phyloP scores from a whole-genome alignment of 1,284 basidiomycete genomes.

The Malassezia psittaci region DNA sequence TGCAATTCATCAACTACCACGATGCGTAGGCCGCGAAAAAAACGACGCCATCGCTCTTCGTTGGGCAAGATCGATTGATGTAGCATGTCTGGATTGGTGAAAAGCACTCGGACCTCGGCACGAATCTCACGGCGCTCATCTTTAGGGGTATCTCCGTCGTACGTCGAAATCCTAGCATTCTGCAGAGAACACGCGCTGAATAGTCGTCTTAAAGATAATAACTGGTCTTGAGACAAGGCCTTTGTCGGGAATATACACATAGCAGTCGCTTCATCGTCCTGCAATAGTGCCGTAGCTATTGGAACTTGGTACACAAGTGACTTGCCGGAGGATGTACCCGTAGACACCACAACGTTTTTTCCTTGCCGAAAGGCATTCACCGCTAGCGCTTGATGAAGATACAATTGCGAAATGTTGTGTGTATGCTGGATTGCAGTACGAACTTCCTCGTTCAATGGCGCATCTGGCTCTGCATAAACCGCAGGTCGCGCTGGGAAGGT shows the following conservation, averaged over 20 bases:
- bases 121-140: constrained; percentile 52
- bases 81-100: constrained; percentile 63
- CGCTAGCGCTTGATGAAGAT: constrained; percentile 68
- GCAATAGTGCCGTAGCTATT: constrained; percentile 60
- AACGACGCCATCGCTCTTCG: constrained; percentile 74
- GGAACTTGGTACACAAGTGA: constrained; percentile 71
- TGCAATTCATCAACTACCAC: constrained; percentile 77
- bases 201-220: constrained; percentile 50
- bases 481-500: constrained; percentile 29
- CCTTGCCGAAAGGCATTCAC: constrained; percentile 60
- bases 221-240: constrained; percentile 84
- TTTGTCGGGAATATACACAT: constrained; percentile 86
- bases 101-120: constrained; percentile 49
- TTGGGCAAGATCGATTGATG: constrained; percentile 74
- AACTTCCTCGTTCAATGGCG: constrained; percentile 50
- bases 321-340: constrained; percentile 81
- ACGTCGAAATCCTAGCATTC: constrained; percentile 61
- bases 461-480: constrained; percentile 25
- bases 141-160: constrained; percentile 76
- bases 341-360: constrained; percentile 74
- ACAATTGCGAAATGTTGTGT: constrained; percentile 60
- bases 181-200: constrained; percentile 59
- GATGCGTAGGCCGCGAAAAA: constrained; percentile 59
- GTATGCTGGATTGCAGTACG: constrained; percentile 57
- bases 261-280: constrained; percentile 59